Evolutionary conservation across 495 filamentous ascomycete species (phyloP), one percentile per base, ranked within the genome.

Genomic region (Trichodelitschia bisporula): DNA sequence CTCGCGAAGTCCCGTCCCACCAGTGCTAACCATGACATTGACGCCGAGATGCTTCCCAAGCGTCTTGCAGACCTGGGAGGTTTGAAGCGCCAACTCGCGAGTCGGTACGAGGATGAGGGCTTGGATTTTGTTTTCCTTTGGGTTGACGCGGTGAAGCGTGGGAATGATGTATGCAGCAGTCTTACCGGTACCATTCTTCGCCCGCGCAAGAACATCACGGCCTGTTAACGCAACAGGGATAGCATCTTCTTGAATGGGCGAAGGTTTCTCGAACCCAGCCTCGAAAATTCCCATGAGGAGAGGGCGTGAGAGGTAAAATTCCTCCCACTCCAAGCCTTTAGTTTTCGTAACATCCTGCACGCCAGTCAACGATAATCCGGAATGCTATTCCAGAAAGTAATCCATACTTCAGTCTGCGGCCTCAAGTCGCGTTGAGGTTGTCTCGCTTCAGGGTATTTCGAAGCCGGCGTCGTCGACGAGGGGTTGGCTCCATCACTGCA

Each of bases 231-330:
- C 86, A 35, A 95, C 84, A 14, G 86, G 86, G 46, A 99, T 93
- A 23, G 83, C 75, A 53, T 92, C 86, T 71, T 99, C 86, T 66
- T 99, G 86, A 39, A 99, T 95, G 11, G 86, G 86, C 28, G 86
- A 99, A 2, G 86, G 86, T 53, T 90, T 93, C 46, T 99, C 86
- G 52, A 91, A 99, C 30, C 86, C 86, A 40, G 86, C 86, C 55
- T 93, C 89, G 51, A 95, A 95, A 33, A 99, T 93, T 19, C 86
- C 86, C 82, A 93, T 95, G 56, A 99, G 64, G 18, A 99, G 60
- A 41, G 90, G 77, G 33, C 86, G 69, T 51, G 86, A 89, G 44
- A 95, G 72, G 36, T 72, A 73, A 41, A 99, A 91, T 35, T 99
- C 83, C 46, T 95, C 86, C 40, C 91, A 99, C 35, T 95, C 86